These are phyloP conservation scores for Cucumis sativus DNA, from an alignment of 306 rosid genomes.

Conservation along the genomic window DNA sequence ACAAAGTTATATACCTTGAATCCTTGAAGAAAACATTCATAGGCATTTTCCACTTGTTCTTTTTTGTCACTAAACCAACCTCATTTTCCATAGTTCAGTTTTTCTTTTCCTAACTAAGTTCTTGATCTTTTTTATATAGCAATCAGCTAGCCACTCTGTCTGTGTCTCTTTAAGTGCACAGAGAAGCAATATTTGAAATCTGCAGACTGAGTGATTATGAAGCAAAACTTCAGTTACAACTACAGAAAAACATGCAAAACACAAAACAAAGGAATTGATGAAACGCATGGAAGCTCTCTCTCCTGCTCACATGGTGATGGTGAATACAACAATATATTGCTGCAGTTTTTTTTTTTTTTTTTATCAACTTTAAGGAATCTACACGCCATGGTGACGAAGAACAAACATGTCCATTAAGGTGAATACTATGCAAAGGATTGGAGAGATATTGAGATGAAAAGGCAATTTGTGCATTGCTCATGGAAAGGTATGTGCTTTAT, in stretches of 20 bases:
- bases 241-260: not conserved
- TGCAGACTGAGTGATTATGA: not conserved
- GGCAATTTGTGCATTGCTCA: not conserved
- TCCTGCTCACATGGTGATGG: not conserved
- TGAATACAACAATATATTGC: not conserved
- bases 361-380: not conserved
- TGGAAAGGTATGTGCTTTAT: not conserved
- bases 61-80: slow-evolving; percentile 1
- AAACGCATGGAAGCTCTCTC: not conserved
- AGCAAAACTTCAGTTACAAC: not conserved
- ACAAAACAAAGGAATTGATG: not conserved
- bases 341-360: not conserved
- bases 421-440: not conserved
- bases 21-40: slow-evolving; percentile 78
- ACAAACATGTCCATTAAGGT: not conserved
- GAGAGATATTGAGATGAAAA: not conserved
- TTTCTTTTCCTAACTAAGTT: not conserved
- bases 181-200: not conserved
- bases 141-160: not conserved
- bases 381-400: not conserved
- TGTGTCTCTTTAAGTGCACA: not conserved
- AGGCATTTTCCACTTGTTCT: slow-evolving; percentile 48
- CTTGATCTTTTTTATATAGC: not conserved
- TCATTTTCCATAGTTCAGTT: not conserved
- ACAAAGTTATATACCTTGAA: slow-evolving; percentile 40